These are phyloP conservation scores for Alternaria angustiovoidea DNA, from an alignment of 2,329 filamentous ascomycete genomes.

Conservation along the genomic window DNA sequence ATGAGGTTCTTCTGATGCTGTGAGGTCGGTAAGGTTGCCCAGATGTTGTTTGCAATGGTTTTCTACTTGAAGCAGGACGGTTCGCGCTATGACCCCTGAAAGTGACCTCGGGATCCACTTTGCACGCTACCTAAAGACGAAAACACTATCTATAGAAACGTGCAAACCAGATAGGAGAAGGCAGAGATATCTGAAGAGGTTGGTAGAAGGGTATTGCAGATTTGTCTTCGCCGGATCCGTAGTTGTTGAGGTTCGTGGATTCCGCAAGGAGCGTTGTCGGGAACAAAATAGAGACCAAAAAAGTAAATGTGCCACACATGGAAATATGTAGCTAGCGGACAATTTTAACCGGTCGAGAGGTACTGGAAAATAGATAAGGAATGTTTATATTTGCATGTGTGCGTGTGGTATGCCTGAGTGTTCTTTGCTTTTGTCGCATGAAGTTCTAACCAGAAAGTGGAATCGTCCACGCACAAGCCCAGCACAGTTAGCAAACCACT, in stretches of 20 bases:
- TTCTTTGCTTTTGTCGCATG: background rate
- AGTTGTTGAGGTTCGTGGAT: background rate
- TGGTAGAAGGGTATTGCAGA: background rate
- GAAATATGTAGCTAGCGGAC: background rate
- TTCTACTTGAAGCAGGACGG: background rate
- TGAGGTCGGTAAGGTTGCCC: background rate
- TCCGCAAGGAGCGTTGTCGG: background rate
- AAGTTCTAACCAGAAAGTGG: too few relatives aligned
- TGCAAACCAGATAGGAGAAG: slow-evolving; percentile 4
- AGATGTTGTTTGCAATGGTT: background rate
- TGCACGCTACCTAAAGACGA: background rate
- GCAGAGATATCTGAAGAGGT: background rate
- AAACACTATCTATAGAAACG: background rate
- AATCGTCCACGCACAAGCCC: too few relatives aligned
- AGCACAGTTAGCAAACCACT: background rate
- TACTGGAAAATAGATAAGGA: background rate
- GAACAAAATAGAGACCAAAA: background rate
- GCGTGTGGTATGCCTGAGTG: background rate
- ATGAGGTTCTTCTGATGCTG: background rate
- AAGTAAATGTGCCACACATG: too few relatives aligned
- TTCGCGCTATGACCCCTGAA: slow-evolving; percentile 1
- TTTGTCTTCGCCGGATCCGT: background rate
- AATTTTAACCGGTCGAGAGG: background rate
- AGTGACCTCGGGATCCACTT: background rate
- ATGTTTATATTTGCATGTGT: background rate